Base-by-base conservation (phyloP, 192 early-diverging fungal genomes). In the Rhizophlyctis rosea region DNA sequence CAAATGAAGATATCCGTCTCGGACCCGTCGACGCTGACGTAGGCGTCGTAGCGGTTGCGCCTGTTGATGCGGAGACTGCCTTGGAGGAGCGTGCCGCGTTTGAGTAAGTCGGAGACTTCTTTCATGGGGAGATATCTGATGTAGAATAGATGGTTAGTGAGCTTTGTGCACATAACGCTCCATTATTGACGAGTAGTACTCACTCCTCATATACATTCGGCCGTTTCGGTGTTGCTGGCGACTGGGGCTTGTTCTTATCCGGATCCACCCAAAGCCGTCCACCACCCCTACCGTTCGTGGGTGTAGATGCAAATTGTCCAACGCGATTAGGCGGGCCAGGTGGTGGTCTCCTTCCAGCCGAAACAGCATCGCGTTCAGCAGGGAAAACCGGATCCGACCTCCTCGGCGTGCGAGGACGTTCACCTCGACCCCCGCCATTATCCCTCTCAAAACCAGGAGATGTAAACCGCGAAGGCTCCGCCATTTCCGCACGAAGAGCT, bases 41-140 rank as follows among this genome's bases (percentile, higher is more conserved):
- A 98, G 25, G 91, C 93, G 63, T 95, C 92, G 47, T 78, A 84
- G 30, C 88, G 79, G 66, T 91, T 90, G 54, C 86, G 81, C 34
- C 89, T 90, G 79, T 93, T 98, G 65, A 95, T 84, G 49, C 95
- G 85, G 21, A 98, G 64, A 3, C 82, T 77, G 33, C 93, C 95
- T n/a, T 85, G 73, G 11, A 88, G 73, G 16, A 92, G 75, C 18
- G 68, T 72, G 16, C 70, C 70, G 2, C 23, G 34, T 3, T 52
- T 32, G 4, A 78, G 36, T 11, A 65, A 65, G 16, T 60, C 53
- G 16, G 59, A n/a, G 3, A 73, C 71, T 54, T 71, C 50, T 3
- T 48, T 39, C 14, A 62, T 2, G 2, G 73, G 34, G n/a, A 71
- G 57, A 35, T 71, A 71, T 1, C 70, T 72, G 34, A 34, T 33